Conservation (phyloP, 2,329 filamentous ascomycete species). For the Trichophyton benhamiae region DNA sequence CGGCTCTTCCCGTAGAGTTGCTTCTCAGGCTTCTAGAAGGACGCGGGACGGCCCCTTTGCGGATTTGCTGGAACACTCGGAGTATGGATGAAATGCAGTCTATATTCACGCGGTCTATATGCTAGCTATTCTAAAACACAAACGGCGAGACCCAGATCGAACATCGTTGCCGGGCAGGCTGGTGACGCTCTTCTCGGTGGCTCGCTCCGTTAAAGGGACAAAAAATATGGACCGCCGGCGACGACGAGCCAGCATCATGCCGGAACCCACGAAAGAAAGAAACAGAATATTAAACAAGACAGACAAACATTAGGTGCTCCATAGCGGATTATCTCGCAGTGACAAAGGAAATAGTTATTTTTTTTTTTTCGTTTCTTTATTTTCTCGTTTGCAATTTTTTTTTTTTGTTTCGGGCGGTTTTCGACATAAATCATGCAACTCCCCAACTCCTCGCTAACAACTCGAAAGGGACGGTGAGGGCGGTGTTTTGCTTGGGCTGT, state of each 20-base stretch:
- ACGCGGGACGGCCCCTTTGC: too few relatives aligned
- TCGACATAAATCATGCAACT: conserved; percentile 1
- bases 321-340: too few relatives aligned
- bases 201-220: background rate
- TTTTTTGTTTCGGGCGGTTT: background rate
- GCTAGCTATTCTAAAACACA: background rate
- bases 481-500: background rate
- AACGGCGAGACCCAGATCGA: background rate
- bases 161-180: conserved; percentile 1
- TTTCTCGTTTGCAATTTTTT: background rate
- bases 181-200: background rate
- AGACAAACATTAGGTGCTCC: background rate
- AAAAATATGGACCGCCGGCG: background rate
- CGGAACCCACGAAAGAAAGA: background rate
- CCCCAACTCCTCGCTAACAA: conserved; percentile 3
- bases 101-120: background rate
- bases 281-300: background rate
- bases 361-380: background rate
- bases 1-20: too few relatives aligned
- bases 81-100: background rate
- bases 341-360: background rate
- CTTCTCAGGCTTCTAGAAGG: too few relatives aligned
- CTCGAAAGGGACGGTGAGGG: background rate
- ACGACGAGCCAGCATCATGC: background rate
- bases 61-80: too few relatives aligned